A percentile compares a stretch with the other conserved stretches of the same genome.
Evolutionary conservation across 257 asterid species (phyloP).

Genomic region (Orobanche coerulescens): DNA sequence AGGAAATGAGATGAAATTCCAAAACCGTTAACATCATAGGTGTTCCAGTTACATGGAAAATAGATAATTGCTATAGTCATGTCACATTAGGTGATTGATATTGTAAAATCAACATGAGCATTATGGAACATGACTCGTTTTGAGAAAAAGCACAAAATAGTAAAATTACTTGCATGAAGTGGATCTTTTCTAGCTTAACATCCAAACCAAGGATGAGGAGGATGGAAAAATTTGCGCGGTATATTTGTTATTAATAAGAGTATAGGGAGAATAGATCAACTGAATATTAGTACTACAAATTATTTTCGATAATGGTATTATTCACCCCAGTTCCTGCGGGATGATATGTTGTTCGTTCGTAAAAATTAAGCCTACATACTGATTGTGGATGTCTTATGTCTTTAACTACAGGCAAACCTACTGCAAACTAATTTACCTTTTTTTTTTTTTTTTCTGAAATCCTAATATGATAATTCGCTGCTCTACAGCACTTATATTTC

Average conservation of each 20-base stretch:
- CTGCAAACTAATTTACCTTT: not conserved
- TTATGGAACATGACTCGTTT: no score
- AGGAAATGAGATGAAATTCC: no score
- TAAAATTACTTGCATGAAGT: not conserved
- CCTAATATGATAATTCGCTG: conserved; percentile 3
- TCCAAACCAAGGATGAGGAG: conserved; percentile 15
- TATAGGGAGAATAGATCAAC: not conserved
- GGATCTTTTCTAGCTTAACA: not conserved
- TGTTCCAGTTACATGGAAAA: no score
- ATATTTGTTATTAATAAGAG: conserved; percentile 3
- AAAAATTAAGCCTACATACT: not conserved
- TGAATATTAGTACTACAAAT: not conserved
- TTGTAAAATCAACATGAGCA: no score
- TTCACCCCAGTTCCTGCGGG: not conserved
- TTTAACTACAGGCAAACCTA: not conserved
- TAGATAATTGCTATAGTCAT: no score
- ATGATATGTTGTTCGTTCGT: not conserved
- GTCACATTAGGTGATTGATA: no score
- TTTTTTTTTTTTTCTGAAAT: no score
- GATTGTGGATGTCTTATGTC: not conserved
- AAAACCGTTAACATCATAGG: no score
- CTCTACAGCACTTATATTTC: not conserved
- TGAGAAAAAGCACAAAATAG: not conserved
- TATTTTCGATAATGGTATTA: not conserved
- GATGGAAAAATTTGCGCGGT: not conserved